Base-by-base conservation (phyloP, 192 early-diverging fungal genomes). In the Paraglomus brasilianum region DNA sequence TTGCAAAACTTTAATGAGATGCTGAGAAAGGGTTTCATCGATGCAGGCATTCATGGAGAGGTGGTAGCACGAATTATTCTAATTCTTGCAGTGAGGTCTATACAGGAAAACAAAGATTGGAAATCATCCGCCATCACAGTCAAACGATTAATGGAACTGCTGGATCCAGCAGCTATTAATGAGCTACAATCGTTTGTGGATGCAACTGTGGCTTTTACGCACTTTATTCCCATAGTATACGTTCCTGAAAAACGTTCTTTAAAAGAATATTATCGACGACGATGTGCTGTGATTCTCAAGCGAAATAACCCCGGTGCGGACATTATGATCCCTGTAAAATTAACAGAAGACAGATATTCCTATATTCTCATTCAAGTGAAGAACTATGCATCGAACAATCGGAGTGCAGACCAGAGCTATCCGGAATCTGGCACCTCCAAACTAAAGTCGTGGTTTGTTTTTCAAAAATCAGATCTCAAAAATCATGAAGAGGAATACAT, bases 301-400 rank as follows among this genome's bases (percentile, higher is more conserved):
- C 57, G 36, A 38, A 59, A 59, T 39, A n/a, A 59, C 17, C 57
- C 57, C n/a, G 57, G 57, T 59, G 57, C 57, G 41, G 57, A 59
- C 14, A 59, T 59, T 15, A 24, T n/a, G 8, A 62, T 46, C 46
- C 60, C 60, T 62, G 41, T 62, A 15, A 45, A 45, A 45, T 5
- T 59, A 15, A n/a, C n/a, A n/a, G n/a, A n/a, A n/a, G n/a, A n/a
- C n/a, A n/a, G n/a, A n/a, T n/a, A n/a, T n/a, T n/a, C n/a, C n/a
- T n/a, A n/a, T n/a, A n/a, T n/a, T n/a, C n/a, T n/a, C n/a, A n/a
- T n/a, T n/a, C n/a, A n/a, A n/a, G n/a, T n/a, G n/a, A n/a, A n/a
- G n/a, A n/a, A n/a, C n/a, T n/a, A n/a, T n/a, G n/a, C n/a, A n/a
- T n/a, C n/a, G n/a, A n/a, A n/a, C n/a, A n/a, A n/a, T n/a, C n/a